phyloP scores from a whole-genome alignment of 1,284 basidiomycete genomes.

The Pisolithus thermaeus region DNA sequence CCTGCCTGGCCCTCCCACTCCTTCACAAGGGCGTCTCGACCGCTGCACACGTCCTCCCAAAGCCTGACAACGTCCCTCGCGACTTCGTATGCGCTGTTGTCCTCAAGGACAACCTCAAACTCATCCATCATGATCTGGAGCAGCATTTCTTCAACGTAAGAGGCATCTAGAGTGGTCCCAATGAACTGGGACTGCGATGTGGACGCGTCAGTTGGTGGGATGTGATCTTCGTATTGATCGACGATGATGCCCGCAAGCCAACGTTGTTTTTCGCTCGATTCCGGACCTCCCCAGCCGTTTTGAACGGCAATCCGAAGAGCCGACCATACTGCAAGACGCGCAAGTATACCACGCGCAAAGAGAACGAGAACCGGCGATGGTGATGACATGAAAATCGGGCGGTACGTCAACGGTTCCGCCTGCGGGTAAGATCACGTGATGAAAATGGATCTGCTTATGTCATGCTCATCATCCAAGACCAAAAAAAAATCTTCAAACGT shows the following conservation, averaged over 20 bases:
- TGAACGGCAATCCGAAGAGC: constrained; percentile 79
- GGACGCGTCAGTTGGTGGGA: constrained; percentile 8
- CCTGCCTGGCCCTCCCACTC: constrained; percentile 62
- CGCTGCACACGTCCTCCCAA: constrained; percentile 47
- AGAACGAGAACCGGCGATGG: constrained; percentile 48
- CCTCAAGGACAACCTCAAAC: constrained; percentile 78
- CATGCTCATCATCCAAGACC: too few species aligned
- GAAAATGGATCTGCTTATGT: too few species aligned
- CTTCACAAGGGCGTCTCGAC: constrained; percentile 38
- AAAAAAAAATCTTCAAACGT: too few species aligned
- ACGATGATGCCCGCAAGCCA: constrained; percentile 81
- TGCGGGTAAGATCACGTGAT: too few species aligned
- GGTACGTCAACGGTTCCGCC: too few species aligned
- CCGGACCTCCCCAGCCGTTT: constrained; percentile 77
- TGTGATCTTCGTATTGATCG: constrained; percentile 70
- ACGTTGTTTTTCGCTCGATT: constrained; percentile 59
- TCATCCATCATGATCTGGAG: constrained; percentile 80
- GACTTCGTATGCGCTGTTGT: constrained; percentile 69
- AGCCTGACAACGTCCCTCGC: constrained; percentile 65
- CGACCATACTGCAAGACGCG: constrained; percentile 76
- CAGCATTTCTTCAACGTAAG: constrained; percentile 74
- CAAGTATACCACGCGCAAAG: constrained; percentile 80
- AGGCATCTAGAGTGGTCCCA: constrained; percentile 46
- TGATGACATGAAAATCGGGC: neutral
- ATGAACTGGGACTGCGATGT: neutral